Conservation (phyloP, 371 early-diverging fungal genomes). For the Mortierella sp. region DNA sequence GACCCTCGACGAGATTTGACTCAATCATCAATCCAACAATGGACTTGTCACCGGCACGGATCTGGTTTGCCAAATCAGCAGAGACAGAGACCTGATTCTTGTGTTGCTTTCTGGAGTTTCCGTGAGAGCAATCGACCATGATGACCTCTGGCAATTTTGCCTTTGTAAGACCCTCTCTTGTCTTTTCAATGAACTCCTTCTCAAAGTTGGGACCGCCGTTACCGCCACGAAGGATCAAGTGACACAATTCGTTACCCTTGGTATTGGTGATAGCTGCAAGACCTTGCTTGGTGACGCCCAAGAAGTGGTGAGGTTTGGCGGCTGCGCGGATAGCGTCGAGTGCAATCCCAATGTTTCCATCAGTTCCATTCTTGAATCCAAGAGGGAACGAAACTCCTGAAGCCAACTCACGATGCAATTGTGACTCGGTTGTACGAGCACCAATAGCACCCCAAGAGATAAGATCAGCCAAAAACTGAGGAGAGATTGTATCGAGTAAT, state of each 20-base stretch:
- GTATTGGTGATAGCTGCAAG: conserved; percentile 93
- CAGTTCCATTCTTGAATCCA: conserved; percentile 96
- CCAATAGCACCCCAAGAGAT: conserved; percentile 92
- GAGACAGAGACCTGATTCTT: conserved; percentile 78
- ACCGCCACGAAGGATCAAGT: conserved; percentile 87
- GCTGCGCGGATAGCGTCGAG: conserved; percentile 93
- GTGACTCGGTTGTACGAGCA: conserved; percentile 95
- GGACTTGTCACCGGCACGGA: conserved; percentile 51
- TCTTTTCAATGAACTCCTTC: conserved; percentile 66
- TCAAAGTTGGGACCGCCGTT: conserved; percentile 89
- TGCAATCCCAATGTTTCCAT: conserved; percentile 88
- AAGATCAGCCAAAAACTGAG: conserved; percentile 73
- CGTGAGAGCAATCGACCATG: conserved; percentile 92
- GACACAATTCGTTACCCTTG: conserved; percentile 74
- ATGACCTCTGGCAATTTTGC: conserved; percentile 68
- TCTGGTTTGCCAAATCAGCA: conserved; percentile 58
- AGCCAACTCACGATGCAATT: conserved; percentile 90
- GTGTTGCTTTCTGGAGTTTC: conserved; percentile 84
- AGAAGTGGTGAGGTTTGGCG: conserved; percentile 89
- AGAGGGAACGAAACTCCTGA: conserved; percentile 91
- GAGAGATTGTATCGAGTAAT: conserved; percentile 81
- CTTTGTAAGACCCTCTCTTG: conserved; percentile 69
- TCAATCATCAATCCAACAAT: conserved; percentile 91
- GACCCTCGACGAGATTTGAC: conserved; percentile 82
- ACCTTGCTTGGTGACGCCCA: conserved; percentile 97